phyloP scores from a whole-genome alignment of 768 basidiomycete genomes.

The Ephemerocybe angulata region DNA sequence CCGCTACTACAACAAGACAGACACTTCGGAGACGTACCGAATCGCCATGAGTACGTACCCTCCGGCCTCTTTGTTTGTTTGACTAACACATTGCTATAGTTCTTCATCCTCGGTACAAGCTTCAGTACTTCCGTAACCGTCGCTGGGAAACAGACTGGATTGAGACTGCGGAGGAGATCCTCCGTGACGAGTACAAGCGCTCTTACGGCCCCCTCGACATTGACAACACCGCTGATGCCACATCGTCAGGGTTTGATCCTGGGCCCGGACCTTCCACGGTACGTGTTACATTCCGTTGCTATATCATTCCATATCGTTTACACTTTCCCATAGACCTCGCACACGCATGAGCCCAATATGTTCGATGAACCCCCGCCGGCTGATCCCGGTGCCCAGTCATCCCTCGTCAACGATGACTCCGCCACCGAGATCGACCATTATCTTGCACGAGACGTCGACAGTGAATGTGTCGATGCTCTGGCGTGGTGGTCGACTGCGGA shows the following conservation, averaged over 20 bases:
- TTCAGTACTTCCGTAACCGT: constrained; percentile 10
- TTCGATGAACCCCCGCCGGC: not conserved
- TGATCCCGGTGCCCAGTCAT: not conserved
- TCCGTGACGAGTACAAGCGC: not conserved
- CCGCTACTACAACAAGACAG: constrained; percentile 17
- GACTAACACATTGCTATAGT: constrained; percentile 1
- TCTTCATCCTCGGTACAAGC: constrained; percentile 11
- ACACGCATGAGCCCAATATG: not conserved
- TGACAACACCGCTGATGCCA: not conserved
- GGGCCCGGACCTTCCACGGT: too few relatives aligned
- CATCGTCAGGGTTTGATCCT: not conserved
- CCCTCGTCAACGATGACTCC: constrained; percentile 9
- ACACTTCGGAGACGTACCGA: constrained; percentile 27
- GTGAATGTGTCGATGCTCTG: too few relatives aligned
- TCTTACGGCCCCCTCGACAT: not conserved
- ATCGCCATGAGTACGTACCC: constrained; percentile 35
- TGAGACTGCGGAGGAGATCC: not conserved
- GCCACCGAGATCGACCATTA: constrained; percentile 17
- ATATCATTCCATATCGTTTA: too few relatives aligned
- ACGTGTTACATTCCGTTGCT: too few relatives aligned
- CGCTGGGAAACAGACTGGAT: constrained; percentile 17
- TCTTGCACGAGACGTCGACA: constrained; percentile 19
- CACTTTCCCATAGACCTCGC: not conserved
- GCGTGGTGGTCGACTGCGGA: too few relatives aligned
- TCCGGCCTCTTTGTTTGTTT: not conserved